Evolutionary conservation across 192 early-diverging fungal genomes (phyloP), one percentile per base, ranked within the genome.

Genomic region (Chytriomyces sp.): DNA sequence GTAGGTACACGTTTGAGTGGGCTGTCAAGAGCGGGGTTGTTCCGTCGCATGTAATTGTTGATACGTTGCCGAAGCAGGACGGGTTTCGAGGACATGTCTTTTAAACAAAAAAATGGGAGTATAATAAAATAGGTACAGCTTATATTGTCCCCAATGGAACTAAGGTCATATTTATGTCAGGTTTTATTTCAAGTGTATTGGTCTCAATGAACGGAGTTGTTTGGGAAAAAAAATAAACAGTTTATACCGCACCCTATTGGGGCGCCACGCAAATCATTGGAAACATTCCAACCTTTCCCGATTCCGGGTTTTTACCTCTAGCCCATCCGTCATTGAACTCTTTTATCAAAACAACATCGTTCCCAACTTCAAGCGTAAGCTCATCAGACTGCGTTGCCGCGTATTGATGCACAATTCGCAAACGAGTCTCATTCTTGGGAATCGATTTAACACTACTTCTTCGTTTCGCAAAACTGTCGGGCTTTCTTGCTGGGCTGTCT

Each of bases 241-340:
- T 35, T 35, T 35, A 35, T 35, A 35, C 35, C 35, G 4, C 35
- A 35, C 35, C 0, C 35, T 35, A 35, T 35, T 35, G 35, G 35
- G 35, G 35, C 0, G 35, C 35, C 2, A 82, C 81, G 68, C 81
- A 82, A 24, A 82, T 72, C 64, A 82, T 24, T 6, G 81, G 81
- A 50, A 82, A 80, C 16, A 80, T 65, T 11, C 81, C 81, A 23
- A 72, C 68, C 48, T 80, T 62, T 53, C 71, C 70, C 10, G 62
- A 75, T 0, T 7, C 60, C 24, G 66, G 66, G 18, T 59, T 60
- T 18, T 68, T 61, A n/a, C 81, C 75, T 20, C 81, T 61, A 20
- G 62, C 81, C 83, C 83, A 84, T 18, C 81, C 83, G 57, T 84
- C 81, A 46, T 84, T 79, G 68, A 82, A 83, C 24, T 67, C 60